phyloP scores from a whole-genome alignment of 225 moss, liverwort and hornwort species.

The Physcomitrium patens region DNA sequence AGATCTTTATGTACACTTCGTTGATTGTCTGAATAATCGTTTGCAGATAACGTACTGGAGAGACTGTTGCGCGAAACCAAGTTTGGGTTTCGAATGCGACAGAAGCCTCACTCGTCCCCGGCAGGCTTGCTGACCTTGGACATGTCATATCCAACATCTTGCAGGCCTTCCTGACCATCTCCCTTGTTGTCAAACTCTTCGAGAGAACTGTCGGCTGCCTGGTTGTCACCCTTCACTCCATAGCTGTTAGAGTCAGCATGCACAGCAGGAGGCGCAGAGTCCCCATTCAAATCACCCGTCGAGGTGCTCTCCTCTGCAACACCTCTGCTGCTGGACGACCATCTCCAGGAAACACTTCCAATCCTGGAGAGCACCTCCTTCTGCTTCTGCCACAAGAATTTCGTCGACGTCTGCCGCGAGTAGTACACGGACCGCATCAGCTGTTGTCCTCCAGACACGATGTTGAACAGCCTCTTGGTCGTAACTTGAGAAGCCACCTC shows the following conservation, averaged over 20 bases:
- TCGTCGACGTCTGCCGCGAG: constrained; percentile 28
- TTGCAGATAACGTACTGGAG: no score
- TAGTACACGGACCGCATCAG: constrained; percentile 34
- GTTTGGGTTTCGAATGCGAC: no score
- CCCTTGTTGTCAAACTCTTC: not conserved
- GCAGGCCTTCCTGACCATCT: constrained; percentile 6
- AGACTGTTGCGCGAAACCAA: no score
- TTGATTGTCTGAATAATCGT: no score
- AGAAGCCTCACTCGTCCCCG: constrained; percentile 15
- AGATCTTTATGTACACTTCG: no score
- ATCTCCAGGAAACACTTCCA: constrained; percentile 16
- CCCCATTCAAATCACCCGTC: not conserved
- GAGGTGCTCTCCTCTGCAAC: not conserved
- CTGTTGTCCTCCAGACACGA: constrained; percentile 32
- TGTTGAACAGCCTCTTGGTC: constrained; percentile 32
- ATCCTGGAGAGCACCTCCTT: constrained; percentile 29
- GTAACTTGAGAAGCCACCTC: constrained; percentile 20
- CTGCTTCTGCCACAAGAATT: constrained; percentile 31
- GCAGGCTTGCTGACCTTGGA: constrained; percentile 27
- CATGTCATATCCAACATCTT: constrained; percentile 14
- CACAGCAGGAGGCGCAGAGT: constrained; percentile 25
- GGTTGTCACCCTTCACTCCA: constrained; percentile 1
- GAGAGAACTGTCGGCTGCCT: constrained; percentile 10
- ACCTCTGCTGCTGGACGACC: not conserved
- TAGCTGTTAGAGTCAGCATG: constrained; percentile 24